Base-by-base conservation (phyloP, 2,329 filamentous ascomycete genomes). In the Penicillium sp. region DNA sequence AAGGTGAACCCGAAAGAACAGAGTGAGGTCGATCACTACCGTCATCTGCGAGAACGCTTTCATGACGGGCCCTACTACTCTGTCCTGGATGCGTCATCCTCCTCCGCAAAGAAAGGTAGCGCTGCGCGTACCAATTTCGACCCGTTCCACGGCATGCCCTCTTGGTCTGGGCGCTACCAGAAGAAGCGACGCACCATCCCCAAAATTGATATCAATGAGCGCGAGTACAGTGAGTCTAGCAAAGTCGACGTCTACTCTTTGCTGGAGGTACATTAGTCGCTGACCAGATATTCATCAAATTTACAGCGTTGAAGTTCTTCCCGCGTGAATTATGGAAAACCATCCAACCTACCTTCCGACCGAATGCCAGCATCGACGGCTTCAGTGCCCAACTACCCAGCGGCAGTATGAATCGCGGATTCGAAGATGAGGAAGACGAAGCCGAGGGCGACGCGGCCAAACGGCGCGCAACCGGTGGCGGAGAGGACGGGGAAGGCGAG, bases 1-100 rank as follows among this genome's bases (percentile, higher is more conserved):
- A 55, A 53, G 5, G 53, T 70, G 30, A 58, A 41, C n/a, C 43
- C 45, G 4, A 54, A 54, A 26, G 79, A 82, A 62, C 64, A 65
- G 39, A 56, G 56, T 4, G 67, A 73, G 45, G 67, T 80, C 34
- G 65, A 74, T 36, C 59, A 71, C 42, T 77, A 76, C 53, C 71
- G 76, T 6, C 60, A 60, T 1, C 62, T 81, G 4, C 76, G 77
- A 48, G 73, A 76, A 32, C 69, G 69, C 30, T 73, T 78, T 41
- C 78, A 79, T 51, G 74, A 80, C 32, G 79, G 79, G 0, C 77
- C 79, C 0, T 75, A 79, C 47, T 83, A 79, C 62, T 74, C 76
- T 0, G 69, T 77, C 13, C 66, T 80, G 4, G 73, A 66, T 44
- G 43, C 64, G 31, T 45, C 63, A 29, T 56, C 63, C 14, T 53